Percentiles rank a stretch among this genome's conserved stretches.
These are phyloP conservation scores for Citropsis articulata DNA, from an alignment of 345 rosid genomes.

Conservation along the genomic window DNA sequence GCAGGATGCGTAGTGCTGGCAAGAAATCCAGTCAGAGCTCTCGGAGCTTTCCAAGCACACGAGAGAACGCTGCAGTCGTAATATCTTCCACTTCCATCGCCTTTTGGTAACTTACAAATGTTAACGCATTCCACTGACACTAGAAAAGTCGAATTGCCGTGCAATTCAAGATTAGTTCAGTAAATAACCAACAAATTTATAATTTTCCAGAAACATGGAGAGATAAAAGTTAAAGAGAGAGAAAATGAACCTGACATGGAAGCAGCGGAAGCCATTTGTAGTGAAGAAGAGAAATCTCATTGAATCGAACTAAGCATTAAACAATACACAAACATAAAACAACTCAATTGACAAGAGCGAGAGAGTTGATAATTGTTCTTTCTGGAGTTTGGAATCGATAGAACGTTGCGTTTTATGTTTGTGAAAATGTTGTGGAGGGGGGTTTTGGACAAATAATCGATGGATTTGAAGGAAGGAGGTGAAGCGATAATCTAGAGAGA, in stretches of 20 bases:
- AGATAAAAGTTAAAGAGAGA: not conserved
- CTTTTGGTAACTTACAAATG: constrained; percentile 68
- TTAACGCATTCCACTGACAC: constrained; percentile 86
- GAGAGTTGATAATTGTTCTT: constrained; percentile 14
- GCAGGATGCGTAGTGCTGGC: constrained; percentile 73
- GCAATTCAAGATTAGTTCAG: constrained; percentile 1
- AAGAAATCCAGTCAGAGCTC: constrained; percentile 82
- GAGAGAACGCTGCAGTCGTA: constrained; percentile 72
- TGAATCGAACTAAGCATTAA: constrained; percentile 44
- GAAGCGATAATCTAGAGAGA: constrained; percentile 70
- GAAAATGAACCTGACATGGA: constrained; percentile 62
- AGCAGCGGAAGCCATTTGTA: constrained; percentile 79
- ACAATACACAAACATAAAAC: constrained; percentile 4
- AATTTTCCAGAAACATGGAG: constrained; percentile 14
- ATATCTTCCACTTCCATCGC: constrained; percentile 61
- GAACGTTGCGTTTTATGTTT: constrained; percentile 13
- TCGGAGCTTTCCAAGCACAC: constrained; percentile 89
- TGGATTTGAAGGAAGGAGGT: constrained; percentile 30
- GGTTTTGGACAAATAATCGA: constrained; percentile 35
- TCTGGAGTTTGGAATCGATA: constrained; percentile 9
- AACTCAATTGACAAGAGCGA: not conserved
- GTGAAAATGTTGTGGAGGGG: constrained; percentile 20
- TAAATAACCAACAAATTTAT: not conserved
- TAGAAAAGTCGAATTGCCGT: constrained; percentile 32
- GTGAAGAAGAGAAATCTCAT: constrained; percentile 45